Evolutionary conservation across 495 filamentous ascomycete species (phyloP).

Genomic region (Entonaema liquescens): DNA sequence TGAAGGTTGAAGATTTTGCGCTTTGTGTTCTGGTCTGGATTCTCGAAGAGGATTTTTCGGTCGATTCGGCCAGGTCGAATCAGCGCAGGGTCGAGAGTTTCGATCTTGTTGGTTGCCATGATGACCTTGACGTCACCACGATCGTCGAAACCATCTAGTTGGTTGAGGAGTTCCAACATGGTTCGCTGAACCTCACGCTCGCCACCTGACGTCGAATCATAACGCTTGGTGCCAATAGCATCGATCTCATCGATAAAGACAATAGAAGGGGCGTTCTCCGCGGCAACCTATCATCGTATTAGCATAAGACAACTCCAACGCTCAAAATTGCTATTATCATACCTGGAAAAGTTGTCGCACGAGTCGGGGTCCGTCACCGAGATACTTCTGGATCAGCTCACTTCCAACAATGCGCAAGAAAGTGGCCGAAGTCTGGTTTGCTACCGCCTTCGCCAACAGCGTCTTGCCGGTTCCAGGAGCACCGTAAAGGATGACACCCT

Average conservation of each 20-base stretch:
- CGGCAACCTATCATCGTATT: slow-evolving; percentile 70
- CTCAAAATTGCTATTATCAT: slow-evolving; percentile 22
- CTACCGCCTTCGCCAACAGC: slow-evolving; percentile 94
- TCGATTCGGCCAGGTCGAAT: slow-evolving; percentile 99
- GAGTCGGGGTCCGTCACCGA: slow-evolving; percentile 93
- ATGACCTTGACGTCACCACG: slow-evolving; percentile 99
- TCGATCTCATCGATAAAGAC: slow-evolving; percentile 99
- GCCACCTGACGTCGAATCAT: slow-evolving; percentile 95
- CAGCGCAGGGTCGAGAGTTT: slow-evolving; percentile 93
- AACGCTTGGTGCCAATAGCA: slow-evolving; percentile 98
- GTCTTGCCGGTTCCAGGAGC: slow-evolving; percentile 98
- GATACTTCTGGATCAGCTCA: slow-evolving; percentile 98
- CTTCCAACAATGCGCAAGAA: slow-evolving; percentile 98
- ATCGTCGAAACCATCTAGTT: slow-evolving; percentile 98
- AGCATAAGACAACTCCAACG: slow-evolving; percentile 15
- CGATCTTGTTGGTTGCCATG: slow-evolving; percentile 99
- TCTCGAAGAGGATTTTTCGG: slow-evolving; percentile 99
- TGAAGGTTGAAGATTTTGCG: slow-evolving; percentile 99
- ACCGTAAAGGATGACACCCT: slow-evolving; percentile 99
- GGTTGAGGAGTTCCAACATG: slow-evolving; percentile 98
- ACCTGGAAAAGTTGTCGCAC: slow-evolving; percentile 97
- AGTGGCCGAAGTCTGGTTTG: slow-evolving; percentile 97
- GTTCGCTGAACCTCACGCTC: slow-evolving; percentile 98
- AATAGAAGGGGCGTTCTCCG: slow-evolving; percentile 95
- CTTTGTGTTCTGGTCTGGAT: slow-evolving; percentile 98